phyloP scores from a whole-genome alignment of 2,329 filamentous ascomycete genomes.

The Diaporthe aspalathi region DNA sequence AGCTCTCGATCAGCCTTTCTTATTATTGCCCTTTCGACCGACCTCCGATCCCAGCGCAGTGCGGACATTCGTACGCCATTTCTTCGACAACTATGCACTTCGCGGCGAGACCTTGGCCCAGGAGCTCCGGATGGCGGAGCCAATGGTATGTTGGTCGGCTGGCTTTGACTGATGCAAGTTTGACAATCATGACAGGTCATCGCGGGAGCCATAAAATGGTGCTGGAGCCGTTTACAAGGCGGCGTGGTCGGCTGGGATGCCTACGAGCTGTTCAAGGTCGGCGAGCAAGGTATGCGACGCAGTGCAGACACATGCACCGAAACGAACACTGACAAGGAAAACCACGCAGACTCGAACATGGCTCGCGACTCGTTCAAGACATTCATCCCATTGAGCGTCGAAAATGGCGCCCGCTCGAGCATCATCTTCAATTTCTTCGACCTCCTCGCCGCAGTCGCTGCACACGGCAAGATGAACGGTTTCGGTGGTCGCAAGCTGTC shows the following conservation, averaged over 20 bases:
- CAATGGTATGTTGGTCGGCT: slow-evolving; percentile 74
- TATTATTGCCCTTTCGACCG: slow-evolving; percentile 93
- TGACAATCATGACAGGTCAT: slow-evolving; percentile 73
- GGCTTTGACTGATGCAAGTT: slow-evolving; percentile 30
- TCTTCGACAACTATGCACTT: slow-evolving; percentile 79
- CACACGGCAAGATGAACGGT: slow-evolving; percentile 92
- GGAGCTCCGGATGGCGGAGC: slow-evolving; percentile 92
- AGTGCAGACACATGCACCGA: slow-evolving; percentile 24
- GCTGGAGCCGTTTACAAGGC: slow-evolving; percentile 91
- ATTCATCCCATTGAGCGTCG: slow-evolving; percentile 93
- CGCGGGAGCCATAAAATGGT: slow-evolving; percentile 96
- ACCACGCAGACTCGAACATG: slow-evolving; percentile 81
- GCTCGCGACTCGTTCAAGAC: slow-evolving; percentile 94
- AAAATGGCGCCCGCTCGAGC: slow-evolving; percentile 83
- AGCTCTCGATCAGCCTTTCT: slow-evolving; percentile 92
- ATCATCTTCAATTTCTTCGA: slow-evolving; percentile 99
- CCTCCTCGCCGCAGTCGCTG: slow-evolving; percentile 87
- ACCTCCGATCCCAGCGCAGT: slow-evolving; percentile 92
- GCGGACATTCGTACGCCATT: slow-evolving; percentile 91
- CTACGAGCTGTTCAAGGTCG: slow-evolving; percentile 94
- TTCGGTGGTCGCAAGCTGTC: slow-evolving; percentile 94
- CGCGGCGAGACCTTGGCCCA: slow-evolving; percentile 79
- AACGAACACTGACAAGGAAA: slow-evolving; percentile 14
- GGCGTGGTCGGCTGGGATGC: slow-evolving; percentile 97
- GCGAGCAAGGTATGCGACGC: slow-evolving; percentile 80